These are phyloP conservation scores for Quercus tomentella DNA, from an alignment of 331 rosid genomes.

Conservation along the genomic window DNA sequence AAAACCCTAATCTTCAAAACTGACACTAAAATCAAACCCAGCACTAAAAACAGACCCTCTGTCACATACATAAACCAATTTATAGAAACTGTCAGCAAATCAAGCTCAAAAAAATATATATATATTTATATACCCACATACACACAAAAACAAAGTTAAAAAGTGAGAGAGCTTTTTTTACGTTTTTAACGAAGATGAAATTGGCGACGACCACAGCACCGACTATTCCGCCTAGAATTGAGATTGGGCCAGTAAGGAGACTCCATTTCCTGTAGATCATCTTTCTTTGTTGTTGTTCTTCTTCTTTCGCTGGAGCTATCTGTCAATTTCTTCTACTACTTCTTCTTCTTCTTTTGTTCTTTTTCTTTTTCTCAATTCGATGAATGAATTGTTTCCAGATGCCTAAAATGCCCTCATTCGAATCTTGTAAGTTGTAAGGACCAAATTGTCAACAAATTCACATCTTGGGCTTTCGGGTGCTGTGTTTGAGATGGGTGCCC, in stretches of 20 bases:
- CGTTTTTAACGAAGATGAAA: conserved; percentile 46
- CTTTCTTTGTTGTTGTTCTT: background rate
- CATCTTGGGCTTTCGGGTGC: no score
- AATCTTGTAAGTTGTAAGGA: no score
- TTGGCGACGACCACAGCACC: conserved; percentile 47
- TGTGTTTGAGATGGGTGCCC: no score
- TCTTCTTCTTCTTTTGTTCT: no score
- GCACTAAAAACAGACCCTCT: background rate
- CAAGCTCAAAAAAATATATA: no score
- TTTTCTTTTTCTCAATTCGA: no score
- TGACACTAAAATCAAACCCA: background rate
- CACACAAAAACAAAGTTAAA: background rate
- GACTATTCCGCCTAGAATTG: conserved; percentile 59
- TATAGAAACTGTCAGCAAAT: background rate
- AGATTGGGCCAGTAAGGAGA: conserved; percentile 62
- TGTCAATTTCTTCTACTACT: no score
- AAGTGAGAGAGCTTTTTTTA: conserved; percentile 10
- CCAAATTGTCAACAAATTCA: no score
- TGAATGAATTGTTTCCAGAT: no score
- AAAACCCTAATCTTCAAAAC: background rate
- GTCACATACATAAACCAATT: background rate
- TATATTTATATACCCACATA: no score
- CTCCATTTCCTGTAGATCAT: conserved; percentile 97
- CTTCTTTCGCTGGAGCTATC: no score
- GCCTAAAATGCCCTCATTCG: no score